Evolutionary conservation across 805 yeast species (phyloP).

Genomic region (Sungouiella blattae): DNA sequence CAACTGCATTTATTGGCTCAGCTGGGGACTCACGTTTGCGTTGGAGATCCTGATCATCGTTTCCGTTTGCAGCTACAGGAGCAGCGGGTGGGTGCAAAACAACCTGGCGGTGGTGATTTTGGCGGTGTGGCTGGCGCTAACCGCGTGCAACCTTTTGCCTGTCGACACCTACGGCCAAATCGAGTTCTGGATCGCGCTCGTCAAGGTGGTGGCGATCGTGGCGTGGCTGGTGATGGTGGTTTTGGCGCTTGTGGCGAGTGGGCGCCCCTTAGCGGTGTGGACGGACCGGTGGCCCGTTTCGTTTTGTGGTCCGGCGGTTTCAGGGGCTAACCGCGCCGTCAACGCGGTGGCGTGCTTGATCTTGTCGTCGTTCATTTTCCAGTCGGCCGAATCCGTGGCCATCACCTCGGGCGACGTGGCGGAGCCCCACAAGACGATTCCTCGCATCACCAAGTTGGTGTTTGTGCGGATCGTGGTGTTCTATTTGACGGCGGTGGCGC

Average conservation of each 20-base stretch:
- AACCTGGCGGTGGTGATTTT: slow-evolving; percentile 71
- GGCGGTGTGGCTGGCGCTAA: slow-evolving; percentile 68
- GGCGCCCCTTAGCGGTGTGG: not conserved
- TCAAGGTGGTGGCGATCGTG: slow-evolving; percentile 64
- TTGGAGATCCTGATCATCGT: slow-evolving; percentile 71
- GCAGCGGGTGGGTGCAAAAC: slow-evolving; percentile 19
- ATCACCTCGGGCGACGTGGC: slow-evolving; percentile 71
- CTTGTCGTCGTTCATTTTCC: slow-evolving; percentile 76
- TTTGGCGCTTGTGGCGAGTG: slow-evolving; percentile 64
- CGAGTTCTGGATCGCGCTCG: slow-evolving; percentile 69
- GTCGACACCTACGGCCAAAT: slow-evolving; percentile 71
- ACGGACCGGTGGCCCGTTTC: slow-evolving; percentile 48
- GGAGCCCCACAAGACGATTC: slow-evolving; percentile 67
- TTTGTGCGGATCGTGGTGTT: slow-evolving; percentile 62
- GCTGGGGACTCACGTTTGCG: slow-evolving; percentile 76
- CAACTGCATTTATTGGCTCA: slow-evolving; percentile 73
- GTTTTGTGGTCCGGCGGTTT: slow-evolving; percentile 60
- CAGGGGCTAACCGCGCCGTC: slow-evolving; percentile 48
- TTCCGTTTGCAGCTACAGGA: slow-evolving; percentile 43
- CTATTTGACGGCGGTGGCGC: slow-evolving; percentile 61
- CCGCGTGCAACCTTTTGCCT: slow-evolving; percentile 57
- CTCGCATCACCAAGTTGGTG: slow-evolving; percentile 69
- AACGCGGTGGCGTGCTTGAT: slow-evolving; percentile 70
- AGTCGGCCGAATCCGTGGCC: slow-evolving; percentile 77
- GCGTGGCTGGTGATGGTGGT: slow-evolving; percentile 76